These are phyloP conservation scores for Novymonas esmeraldas DNA, from an alignment of 208 protist genomes.

Conservation along the genomic window DNA sequence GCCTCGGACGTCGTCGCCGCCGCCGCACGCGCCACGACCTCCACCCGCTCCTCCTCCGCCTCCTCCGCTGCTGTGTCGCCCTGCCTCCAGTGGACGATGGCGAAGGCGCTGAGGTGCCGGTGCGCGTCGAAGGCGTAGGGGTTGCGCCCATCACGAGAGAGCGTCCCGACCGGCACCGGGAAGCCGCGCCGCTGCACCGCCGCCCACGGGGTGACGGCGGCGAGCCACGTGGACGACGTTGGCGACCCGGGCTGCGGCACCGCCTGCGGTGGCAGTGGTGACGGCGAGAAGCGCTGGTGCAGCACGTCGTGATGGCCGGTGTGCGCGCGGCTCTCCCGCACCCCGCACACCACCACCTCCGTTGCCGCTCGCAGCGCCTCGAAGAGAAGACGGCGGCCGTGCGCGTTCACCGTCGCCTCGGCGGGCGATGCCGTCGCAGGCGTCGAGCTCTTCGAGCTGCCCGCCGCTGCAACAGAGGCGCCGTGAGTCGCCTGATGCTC, in stretches of 20 bases:
- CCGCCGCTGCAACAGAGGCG: no score
- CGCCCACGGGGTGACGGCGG: constrained; percentile 11
- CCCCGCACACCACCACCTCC: constrained; percentile 60
- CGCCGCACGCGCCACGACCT: neutral
- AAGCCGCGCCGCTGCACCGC: constrained; percentile 18
- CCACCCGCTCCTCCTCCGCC: no score
- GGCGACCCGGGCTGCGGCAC: neutral
- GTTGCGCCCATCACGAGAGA: constrained; percentile 26
- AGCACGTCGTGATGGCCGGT: constrained; percentile 51
- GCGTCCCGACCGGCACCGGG: constrained; percentile 15
- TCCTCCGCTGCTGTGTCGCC: constrained; percentile 17
- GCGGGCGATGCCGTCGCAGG: constrained; percentile 1
- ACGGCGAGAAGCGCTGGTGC: constrained; percentile 29
- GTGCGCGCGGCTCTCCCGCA: constrained; percentile 67
- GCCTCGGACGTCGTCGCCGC: neutral
- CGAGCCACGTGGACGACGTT: constrained; percentile 13
- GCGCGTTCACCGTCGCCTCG: constrained; percentile 4
- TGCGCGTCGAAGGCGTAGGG: constrained; percentile 46
- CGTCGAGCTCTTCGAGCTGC: constrained; percentile 7
- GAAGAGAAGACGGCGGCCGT: constrained; percentile 49
- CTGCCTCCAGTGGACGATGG: constrained; percentile 54
- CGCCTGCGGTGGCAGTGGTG: neutral
- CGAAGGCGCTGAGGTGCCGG: constrained; percentile 47
- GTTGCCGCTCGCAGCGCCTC: constrained; percentile 51
- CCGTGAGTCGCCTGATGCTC: neutral